Percentiles rank a stretch among this genome's conserved stretches.
phyloP scores from a whole-genome alignment of 2,329 filamentous ascomycete species.

The Epichloe amarillans region DNA sequence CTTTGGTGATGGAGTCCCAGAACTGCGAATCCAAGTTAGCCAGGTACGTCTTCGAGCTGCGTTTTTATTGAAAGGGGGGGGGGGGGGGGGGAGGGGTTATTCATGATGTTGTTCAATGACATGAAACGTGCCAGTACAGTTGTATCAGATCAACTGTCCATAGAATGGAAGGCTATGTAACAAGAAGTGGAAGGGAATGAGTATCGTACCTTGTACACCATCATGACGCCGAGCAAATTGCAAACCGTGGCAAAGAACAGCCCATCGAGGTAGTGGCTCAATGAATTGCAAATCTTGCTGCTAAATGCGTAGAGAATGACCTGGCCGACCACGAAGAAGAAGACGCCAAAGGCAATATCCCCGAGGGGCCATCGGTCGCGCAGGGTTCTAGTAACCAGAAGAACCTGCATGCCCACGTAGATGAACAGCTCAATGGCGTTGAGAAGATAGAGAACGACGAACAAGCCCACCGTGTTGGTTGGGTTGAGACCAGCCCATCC shows the following conservation, averaged over 20 bases:
- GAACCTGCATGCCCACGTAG: constrained; percentile 75
- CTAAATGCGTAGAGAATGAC: constrained; percentile 87
- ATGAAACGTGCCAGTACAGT: too few relatives aligned
- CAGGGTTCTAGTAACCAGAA: constrained; percentile 79
- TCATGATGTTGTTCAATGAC: too few relatives aligned
- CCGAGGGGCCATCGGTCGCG: constrained; percentile 93
- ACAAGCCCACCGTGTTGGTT: constrained; percentile 75
- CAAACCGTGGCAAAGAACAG: constrained; percentile 89
- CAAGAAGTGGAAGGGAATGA: not conserved
- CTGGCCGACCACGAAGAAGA: constrained; percentile 87
- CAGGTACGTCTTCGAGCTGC: not conserved
- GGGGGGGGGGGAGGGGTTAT: too few relatives aligned
- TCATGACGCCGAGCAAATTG: constrained; percentile 94
- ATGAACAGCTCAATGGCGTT: constrained; percentile 78
- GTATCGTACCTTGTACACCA: constrained; percentile 80
- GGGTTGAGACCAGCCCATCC: constrained; percentile 76
- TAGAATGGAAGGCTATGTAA: not conserved
- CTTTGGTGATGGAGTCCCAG: constrained; percentile 97
- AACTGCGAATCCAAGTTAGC: constrained; percentile 44
- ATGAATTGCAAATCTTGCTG: constrained; percentile 65
- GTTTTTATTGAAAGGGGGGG: too few relatives aligned
- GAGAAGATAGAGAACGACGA: constrained; percentile 82
- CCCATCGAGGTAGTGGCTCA: constrained; percentile 87
- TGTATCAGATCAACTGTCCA: too few relatives aligned
- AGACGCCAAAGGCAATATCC: constrained; percentile 77